Evolutionary conservation across 345 rosid genomes (phyloP), one percentile per base, ranked within the genome.

Genomic region (Gossypium sturtianum): DNA sequence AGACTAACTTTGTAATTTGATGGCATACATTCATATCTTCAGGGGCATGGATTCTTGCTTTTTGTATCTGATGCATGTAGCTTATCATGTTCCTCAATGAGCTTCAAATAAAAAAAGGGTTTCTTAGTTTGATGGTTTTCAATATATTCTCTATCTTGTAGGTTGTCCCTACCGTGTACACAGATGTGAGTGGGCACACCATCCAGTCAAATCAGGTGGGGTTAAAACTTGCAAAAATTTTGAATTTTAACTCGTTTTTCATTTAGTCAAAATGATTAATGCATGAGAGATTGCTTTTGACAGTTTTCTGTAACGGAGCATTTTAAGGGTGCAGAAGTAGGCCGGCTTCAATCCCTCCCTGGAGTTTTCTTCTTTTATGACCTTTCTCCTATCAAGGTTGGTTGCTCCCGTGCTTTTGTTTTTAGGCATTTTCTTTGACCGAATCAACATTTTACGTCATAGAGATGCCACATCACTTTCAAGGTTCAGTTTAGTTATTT

Each of bases 311-410:
- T 93, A 8, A 93, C 98, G 7, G 99, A 95, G 79, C 97, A 93
- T 84, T 92, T 87, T 71, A 93, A 86, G 82, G 79, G 80, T 63
- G 83, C 88, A 59, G 94, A 87, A 29, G 75, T 83, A 17, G 95
- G 96, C 69, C 88, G 64, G 3, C 87, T 92, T 47, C 97, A 90
- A 81, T 82, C 97, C 58, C 88, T 95, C 43, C 98, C 98, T 0
- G 99, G 97, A 75, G 91, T 95, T 65, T 95, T 95, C 91, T 91
- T 95, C 92, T 93, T 93, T 79, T 93, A 95, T 84, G 99, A 95
- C 80, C 98, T 95, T 61, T 95, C 99, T 72, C 98, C 99, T 17
- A 93, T 95, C 75, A 93, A 95, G 99, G 99, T 93, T 22, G 62
- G 78, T 52, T 69, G 20, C 2, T 22, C 13, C 73, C 77, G 56